These are phyloP conservation scores for Cladosporium austrohemisphaericum DNA, from an alignment of 2,329 filamentous ascomycete genomes.

Conservation along the genomic window DNA sequence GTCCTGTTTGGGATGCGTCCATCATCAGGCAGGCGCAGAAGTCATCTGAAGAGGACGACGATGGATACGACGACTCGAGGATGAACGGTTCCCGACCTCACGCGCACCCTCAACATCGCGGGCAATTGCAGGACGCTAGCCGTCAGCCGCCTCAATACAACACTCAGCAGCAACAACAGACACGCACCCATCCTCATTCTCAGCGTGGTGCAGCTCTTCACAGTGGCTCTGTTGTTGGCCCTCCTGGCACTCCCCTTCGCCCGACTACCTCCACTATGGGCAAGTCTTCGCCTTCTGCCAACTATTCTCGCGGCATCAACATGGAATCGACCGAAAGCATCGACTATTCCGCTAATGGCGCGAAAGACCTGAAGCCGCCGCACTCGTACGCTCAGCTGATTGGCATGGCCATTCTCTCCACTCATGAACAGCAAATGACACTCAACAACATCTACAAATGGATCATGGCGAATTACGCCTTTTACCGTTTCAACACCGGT, in stretches of 20 bases:
- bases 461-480: slow-evolving; percentile 87
- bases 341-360: slow-evolving; percentile 76
- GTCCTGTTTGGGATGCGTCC: slow-evolving; percentile 54
- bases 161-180: slow-evolving; percentile 20
- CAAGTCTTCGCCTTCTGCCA: slow-evolving; percentile 45
- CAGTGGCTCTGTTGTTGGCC: slow-evolving; percentile 16
- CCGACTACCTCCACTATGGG: slow-evolving; percentile 26
- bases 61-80: slow-evolving; percentile 31
- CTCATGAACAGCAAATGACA: slow-evolving; percentile 81
- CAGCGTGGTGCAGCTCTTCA: slow-evolving; percentile 24
- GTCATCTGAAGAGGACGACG: slow-evolving; percentile 42
- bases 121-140: slow-evolving; percentile 8
- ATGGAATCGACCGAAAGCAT: slow-evolving; percentile 56
- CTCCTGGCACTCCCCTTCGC: slow-evolving; percentile 36
- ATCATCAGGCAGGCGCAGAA: slow-evolving; percentile 37
- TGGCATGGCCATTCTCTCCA: slow-evolving; percentile 88
- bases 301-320: slow-evolving; percentile 49
- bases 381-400: slow-evolving; percentile 98
- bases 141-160: slow-evolving; percentile 19
- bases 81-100: slow-evolving; percentile 16
- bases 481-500: slow-evolving; percentile 78
- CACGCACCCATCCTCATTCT: slow-evolving; percentile 36
- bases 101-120: slow-evolving; percentile 16
- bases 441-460: slow-evolving; percentile 89
- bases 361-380: slow-evolving; percentile 88